These are phyloP conservation scores for Globisporangium solare DNA, from an alignment of 352 stramenopile species.

Conservation along the genomic window DNA sequence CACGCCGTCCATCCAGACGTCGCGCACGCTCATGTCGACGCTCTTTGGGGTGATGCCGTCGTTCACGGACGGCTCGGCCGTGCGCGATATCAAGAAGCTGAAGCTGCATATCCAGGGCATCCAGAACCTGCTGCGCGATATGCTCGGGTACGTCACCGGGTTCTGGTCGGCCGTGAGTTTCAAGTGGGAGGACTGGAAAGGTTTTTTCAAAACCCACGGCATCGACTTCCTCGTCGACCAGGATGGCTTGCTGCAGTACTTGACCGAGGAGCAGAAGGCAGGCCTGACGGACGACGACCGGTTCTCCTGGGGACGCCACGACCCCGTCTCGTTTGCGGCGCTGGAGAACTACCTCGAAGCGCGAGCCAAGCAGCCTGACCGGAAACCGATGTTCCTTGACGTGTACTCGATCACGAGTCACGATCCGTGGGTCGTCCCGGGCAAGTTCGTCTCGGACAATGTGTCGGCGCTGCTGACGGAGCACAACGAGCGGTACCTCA, in stretches of 20 bases:
- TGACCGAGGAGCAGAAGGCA: slow-evolving; percentile 43
- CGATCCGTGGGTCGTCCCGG: slow-evolving; percentile 48
- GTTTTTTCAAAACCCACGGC: slow-evolving; percentile 53
- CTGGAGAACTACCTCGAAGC: slow-evolving; percentile 50
- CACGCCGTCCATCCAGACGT: slow-evolving; percentile 55
- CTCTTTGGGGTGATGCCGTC: slow-evolving; percentile 63
- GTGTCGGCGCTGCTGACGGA: slow-evolving; percentile 44
- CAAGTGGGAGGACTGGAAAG: slow-evolving; percentile 60
- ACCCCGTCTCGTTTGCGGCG: slow-evolving; percentile 65
- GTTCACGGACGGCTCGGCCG: slow-evolving; percentile 46
- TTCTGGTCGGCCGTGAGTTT: slow-evolving; percentile 61
- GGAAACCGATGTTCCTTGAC: slow-evolving; percentile 64
- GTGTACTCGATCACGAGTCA: slow-evolving; percentile 75
- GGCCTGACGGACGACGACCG: slow-evolving; percentile 51
- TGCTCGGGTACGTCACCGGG: slow-evolving; percentile 52
- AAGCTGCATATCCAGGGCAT: slow-evolving; percentile 41
- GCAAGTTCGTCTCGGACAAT: slow-evolving; percentile 37
- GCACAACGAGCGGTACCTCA: slow-evolving; percentile 61
- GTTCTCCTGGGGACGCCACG: slow-evolving; percentile 62
- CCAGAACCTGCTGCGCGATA: slow-evolving; percentile 57
- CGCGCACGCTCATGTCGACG: slow-evolving; percentile 52
- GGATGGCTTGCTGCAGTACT: slow-evolving; percentile 47
- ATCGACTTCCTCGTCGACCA: slow-evolving; percentile 66
- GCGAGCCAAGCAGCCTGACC: slow-evolving; percentile 38
- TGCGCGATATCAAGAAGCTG: slow-evolving; percentile 48